Base-by-base conservation (phyloP, 495 filamentous ascomycete species). In the Neurospora sp. region DNA sequence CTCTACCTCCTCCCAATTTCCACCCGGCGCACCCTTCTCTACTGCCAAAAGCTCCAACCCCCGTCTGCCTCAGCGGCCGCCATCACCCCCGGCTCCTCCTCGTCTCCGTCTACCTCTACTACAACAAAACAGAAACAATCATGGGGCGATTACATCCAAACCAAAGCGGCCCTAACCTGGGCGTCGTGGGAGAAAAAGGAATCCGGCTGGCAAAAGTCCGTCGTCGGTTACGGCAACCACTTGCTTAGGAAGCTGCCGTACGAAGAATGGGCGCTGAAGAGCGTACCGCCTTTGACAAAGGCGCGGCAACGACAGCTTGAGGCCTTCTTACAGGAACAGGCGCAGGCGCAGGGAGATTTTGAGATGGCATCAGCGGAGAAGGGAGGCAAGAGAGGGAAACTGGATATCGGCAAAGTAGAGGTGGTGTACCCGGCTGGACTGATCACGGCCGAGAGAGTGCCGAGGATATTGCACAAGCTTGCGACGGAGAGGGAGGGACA, bases 221-320 rank as follows among this genome's bases (percentile, higher is more conserved):
- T 97, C 39, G 94, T 94, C 27, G 85, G 85, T 70, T 96, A 94
- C 80, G 96, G 96, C 38, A 98, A 98, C 83, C 85, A 88, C 38
- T 87, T 92, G 10, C 87, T 98, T 70, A 91, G 91, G 77, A 88
- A 93, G 48, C 94, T 99, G 75, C 93, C 95, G 2, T 97, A 91
- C 80, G 93, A 98, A 82, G 96, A 99, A 91, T 99, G 96, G 88
- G 95, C 93, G 0, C 83, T 99, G 68, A 98, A 98, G 82, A 95
- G 93, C 70, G 91, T 99, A 44, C 96, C 96, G 4, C 92, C 96
- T 40, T 83, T 97, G 71, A 94, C 88, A 37, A 65, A 65, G 7
- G 27, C 53, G 14, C 53, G 53, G 14, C 53, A 65, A 37, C 22
- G 31, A 65, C 53, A 65, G 7, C 27, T 65, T 3, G 53, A 65